Conservation (phyloP, 2,329 filamentous ascomycete species). For the Aspergillus calidoustus region DNA sequence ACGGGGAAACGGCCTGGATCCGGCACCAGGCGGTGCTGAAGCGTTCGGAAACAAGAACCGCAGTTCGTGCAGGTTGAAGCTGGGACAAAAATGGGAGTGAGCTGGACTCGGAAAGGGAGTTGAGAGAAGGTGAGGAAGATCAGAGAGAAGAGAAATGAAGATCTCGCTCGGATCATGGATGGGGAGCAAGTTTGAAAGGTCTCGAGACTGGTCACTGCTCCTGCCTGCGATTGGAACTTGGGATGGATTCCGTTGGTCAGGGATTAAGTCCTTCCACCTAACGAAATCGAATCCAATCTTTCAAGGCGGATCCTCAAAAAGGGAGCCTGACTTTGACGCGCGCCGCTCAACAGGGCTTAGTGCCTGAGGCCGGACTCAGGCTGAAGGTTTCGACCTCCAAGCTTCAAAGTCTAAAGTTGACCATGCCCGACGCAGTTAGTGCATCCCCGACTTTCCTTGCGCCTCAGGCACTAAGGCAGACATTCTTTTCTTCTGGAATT, state of each 20-base stretch:
- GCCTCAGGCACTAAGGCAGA: constrained; percentile 12
- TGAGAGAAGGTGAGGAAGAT: constrained; percentile 1
- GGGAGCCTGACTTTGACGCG: constrained; percentile 24
- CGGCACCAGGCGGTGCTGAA: not conserved
- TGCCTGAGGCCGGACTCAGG: constrained; percentile 23
- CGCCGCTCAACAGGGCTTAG: constrained; percentile 3
- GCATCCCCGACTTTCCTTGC: not conserved
- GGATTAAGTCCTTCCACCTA: constrained; percentile 19
- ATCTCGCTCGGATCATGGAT: constrained; percentile 14
- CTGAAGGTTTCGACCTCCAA: not conserved
- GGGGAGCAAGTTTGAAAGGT: constrained; percentile 12
- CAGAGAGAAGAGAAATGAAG: constrained; percentile 15
- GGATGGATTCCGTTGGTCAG: constrained; percentile 23
- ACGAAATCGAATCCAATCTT: constrained; percentile 15
- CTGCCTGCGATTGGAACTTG: constrained; percentile 7
- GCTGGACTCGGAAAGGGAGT: constrained; percentile 6
- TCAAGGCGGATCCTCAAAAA: constrained; percentile 16
- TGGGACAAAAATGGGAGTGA: constrained; percentile 1
- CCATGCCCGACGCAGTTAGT: not conserved
- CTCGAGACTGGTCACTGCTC: not conserved
- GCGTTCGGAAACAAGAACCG: constrained; percentile 10
- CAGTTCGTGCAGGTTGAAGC: constrained; percentile 6
- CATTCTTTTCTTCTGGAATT: not conserved
- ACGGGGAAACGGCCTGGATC: not conserved
- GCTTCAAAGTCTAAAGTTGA: not conserved